Conservation (phyloP, 176 grass and related monocot genomes). For the Raddia guianensis region DNA sequence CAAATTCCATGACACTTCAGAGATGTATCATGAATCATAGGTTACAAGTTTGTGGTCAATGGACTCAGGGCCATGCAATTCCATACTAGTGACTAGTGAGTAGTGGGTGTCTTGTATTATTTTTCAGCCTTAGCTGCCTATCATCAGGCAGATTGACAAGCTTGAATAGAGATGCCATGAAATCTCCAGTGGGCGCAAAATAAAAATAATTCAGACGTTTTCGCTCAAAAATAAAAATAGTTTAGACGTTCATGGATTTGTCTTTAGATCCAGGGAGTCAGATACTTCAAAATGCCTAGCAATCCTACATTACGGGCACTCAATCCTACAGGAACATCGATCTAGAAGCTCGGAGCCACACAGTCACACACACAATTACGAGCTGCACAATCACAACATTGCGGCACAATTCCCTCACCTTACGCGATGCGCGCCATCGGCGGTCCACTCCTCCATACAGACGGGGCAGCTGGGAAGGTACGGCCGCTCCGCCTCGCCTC, state of each 20-base stretch:
- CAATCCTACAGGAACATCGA: background rate
- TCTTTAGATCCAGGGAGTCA: background rate
- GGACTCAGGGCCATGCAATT: background rate
- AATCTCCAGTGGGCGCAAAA: background rate
- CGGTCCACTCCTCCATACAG: constrained; percentile 72
- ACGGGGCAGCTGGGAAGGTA: constrained; percentile 66
- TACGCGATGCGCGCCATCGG: constrained; percentile 82
- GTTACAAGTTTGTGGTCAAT: background rate
- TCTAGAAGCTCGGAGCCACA: constrained; percentile 7
- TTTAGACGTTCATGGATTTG: too few relatives aligned
- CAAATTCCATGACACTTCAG: background rate
- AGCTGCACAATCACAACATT: background rate
- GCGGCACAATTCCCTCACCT: constrained; percentile 42
- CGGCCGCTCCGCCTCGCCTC: constrained; percentile 30
- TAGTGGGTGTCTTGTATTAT: too few relatives aligned
- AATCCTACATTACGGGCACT: background rate
- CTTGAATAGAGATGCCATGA: background rate
- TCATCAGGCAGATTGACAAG: background rate
- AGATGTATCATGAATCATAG: background rate
- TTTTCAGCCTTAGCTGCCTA: background rate
- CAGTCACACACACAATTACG: background rate
- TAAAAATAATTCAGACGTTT: background rate
- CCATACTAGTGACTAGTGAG: too few relatives aligned
- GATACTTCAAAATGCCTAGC: background rate
- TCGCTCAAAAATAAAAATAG: too few relatives aligned